phyloP scores from a whole-genome alignment of 164 flowering plant species.

The Berberis vulgaris region DNA sequence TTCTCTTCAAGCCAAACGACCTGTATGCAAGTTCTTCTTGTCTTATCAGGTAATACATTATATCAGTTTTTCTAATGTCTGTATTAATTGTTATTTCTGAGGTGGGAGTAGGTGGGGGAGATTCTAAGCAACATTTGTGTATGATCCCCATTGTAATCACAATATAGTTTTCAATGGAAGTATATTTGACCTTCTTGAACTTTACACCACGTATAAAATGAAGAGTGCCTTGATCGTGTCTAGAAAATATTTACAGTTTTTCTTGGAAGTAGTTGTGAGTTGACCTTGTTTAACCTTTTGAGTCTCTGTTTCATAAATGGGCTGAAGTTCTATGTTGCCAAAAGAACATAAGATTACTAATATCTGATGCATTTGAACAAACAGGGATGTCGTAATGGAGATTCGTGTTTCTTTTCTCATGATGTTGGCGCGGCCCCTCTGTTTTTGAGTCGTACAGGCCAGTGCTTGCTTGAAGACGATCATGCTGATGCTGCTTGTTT shows the following conservation, averaged over 20 bases:
- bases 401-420: slow-evolving; percentile 69
- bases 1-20: slow-evolving; percentile 50
- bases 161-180: no score
- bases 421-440: slow-evolving; percentile 22
- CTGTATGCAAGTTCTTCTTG: slow-evolving; percentile 71
- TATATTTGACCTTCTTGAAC: no score
- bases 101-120: no score
- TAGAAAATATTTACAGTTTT: no score
- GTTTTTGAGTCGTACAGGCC: slow-evolving; percentile 16
- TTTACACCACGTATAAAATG: no score
- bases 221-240: no score
- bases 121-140: no score
- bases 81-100: neutral
- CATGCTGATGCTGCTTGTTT: slow-evolving; percentile 30
- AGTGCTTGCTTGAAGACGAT: slow-evolving; percentile 53
- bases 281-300: no score
- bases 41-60: slow-evolving; percentile 47
- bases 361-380: slow-evolving; percentile 11
- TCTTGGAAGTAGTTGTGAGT: neutral
- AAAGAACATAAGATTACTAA: neutral
- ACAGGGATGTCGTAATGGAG: slow-evolving; percentile 95
- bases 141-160: no score
- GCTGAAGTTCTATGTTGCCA: no score
- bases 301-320: no score
- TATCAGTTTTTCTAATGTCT: neutral